Evolutionary conservation across 2,329 filamentous ascomycete species (phyloP).

Genomic region (Fusarium luffae): DNA sequence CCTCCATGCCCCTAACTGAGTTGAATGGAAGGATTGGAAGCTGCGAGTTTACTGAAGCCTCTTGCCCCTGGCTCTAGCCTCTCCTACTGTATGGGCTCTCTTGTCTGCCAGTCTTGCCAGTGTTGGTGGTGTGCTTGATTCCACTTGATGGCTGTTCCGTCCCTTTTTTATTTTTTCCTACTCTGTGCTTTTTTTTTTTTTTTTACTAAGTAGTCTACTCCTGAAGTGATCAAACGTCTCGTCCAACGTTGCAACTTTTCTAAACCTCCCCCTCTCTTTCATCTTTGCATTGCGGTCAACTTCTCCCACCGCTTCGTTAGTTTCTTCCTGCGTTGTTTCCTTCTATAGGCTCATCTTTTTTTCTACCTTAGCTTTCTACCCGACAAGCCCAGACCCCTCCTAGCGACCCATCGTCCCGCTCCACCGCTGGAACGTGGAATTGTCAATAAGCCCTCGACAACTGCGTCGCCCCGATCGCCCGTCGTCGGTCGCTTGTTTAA

Average conservation of each 20-base stretch:
- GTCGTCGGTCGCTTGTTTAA: conserved; percentile 44
- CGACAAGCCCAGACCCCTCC: conserved; percentile 31
- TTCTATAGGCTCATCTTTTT: background rate
- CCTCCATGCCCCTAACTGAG: conserved; percentile 27
- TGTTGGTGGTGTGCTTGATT: conserved; percentile 25
- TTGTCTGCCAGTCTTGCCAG: background rate
- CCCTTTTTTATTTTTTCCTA: conserved; percentile 28
- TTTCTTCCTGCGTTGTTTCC: conserved; percentile 18
- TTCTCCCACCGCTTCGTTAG: conserved; percentile 13
- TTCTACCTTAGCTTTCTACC: conserved; percentile 20
- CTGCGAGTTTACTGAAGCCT: conserved; percentile 19
- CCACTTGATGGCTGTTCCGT: conserved; percentile 30
- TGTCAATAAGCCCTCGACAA: conserved; percentile 30
- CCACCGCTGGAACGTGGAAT: conserved; percentile 42
- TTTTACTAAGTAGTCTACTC: conserved; percentile 7
- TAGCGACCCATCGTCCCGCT: conserved; percentile 31
- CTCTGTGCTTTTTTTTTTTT: conserved; percentile 12
- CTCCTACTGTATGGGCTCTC: background rate
- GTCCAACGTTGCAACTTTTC: conserved; percentile 11
- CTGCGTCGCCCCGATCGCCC: conserved; percentile 34
- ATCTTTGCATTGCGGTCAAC: conserved; percentile 5
- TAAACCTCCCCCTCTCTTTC: conserved; percentile 3
- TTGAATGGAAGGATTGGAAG: conserved; percentile 32
- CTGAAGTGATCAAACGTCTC: conserved; percentile 29
- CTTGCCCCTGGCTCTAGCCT: conserved; percentile 5